Percentiles rank a stretch among this genome's conserved stretches.
phyloP scores from a whole-genome alignment of 345 rosid species.

The Geranium rotundifolium region DNA sequence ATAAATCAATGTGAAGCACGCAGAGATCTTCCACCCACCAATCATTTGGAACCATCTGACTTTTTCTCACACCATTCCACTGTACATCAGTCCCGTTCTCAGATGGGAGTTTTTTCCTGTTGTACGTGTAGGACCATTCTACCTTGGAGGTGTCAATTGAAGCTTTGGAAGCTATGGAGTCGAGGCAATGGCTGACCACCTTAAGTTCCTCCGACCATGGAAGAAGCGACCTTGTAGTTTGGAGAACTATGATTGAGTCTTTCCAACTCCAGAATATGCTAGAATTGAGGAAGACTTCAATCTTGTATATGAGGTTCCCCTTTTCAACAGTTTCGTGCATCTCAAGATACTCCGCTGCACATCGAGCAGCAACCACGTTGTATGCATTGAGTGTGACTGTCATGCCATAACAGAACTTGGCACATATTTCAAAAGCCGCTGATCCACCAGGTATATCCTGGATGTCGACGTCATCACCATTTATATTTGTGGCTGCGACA shows the following conservation, averaged over 20 bases:
- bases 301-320: conserved; percentile 63
- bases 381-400: conserved; percentile 78
- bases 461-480: conserved; percentile 47
- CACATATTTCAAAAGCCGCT: conserved; percentile 71
- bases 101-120: conserved; percentile 45
- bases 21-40: conserved; percentile 86
- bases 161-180: conserved; percentile 53
- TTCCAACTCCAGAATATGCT: conserved; percentile 70
- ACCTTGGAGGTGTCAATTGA: conserved; percentile 48
- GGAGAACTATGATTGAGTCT: conserved; percentile 58
- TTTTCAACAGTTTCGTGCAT: conserved; percentile 51
- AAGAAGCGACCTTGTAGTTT: conserved; percentile 34
- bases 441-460: conserved; percentile 79
- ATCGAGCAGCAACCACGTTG: conserved; percentile 71
- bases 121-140: conserved; percentile 75
- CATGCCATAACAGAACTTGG: conserved; percentile 93
- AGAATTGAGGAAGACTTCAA: conserved; percentile 60
- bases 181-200: conserved; percentile 49
- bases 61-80: conserved; percentile 44
- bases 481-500: conserved; percentile 22
- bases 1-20: conserved; percentile 54
- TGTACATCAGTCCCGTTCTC: conserved; percentile 30
- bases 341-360: conserved; percentile 74
- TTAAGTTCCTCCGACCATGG: conserved; percentile 52
- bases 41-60: conserved; percentile 51